phyloP scores from a whole-genome alignment of 176 grass and related monocot genomes.

The Luzula sylvatica region DNA sequence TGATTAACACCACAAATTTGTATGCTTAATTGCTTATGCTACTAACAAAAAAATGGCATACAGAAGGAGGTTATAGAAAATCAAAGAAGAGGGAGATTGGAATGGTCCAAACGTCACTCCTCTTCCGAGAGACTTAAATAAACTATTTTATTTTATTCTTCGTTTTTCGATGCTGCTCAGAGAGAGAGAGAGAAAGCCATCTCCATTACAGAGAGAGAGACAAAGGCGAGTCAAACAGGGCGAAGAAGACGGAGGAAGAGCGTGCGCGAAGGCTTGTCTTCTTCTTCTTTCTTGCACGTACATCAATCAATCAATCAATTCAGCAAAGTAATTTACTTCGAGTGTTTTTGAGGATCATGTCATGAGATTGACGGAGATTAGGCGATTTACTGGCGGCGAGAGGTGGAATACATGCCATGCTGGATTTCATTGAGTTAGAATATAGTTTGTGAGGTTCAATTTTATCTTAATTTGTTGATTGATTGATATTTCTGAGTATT shows the following conservation, averaged over 20 bases:
- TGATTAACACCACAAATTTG: no score
- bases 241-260: slow-evolving; percentile 10
- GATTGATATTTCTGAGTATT: no score
- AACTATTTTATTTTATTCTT: slow-evolving; percentile 23
- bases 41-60: no score
- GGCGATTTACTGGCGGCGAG: no score
- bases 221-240: slow-evolving; percentile 17
- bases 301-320: background rate
- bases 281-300: background rate
- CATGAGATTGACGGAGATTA: no score
- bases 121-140: slow-evolving; percentile 36
- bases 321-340: background rate
- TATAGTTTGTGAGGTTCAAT: no score
- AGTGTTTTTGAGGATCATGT: no score
- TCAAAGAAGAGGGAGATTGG: slow-evolving; percentile 31
- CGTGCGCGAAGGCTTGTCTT: slow-evolving; percentile 4
- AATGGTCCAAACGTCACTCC: slow-evolving; percentile 87
- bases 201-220: background rate
- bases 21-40: no score
- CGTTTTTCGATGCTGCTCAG: slow-evolving; percentile 16
- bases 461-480: no score
- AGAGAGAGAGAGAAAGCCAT: slow-evolving; percentile 15
- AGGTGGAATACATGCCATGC: no score
- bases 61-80: background rate
- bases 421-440: no score